Evolutionary conservation across 2,329 filamentous ascomycete species (phyloP).

Genomic region (Ceratocystis alfenasii): DNA sequence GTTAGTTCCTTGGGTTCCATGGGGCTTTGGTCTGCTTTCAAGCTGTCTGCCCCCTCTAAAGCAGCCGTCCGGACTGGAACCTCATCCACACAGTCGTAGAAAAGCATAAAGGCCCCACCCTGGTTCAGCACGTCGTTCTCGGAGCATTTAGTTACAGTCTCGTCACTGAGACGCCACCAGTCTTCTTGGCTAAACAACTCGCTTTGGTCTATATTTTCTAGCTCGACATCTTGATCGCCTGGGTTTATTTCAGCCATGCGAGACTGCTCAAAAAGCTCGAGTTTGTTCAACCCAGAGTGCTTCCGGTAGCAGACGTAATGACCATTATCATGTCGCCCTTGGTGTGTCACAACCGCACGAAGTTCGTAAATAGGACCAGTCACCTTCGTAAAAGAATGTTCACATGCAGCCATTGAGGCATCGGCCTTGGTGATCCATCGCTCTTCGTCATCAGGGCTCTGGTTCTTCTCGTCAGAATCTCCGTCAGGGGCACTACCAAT

Average conservation of each 20-base stretch:
- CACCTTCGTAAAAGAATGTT: slow-evolving; percentile 38
- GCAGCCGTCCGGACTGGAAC: slow-evolving; percentile 35
- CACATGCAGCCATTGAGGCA: slow-evolving; percentile 59
- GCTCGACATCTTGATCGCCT: slow-evolving; percentile 20
- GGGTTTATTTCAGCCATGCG: slow-evolving; percentile 20
- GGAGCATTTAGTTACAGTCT: slow-evolving; percentile 62
- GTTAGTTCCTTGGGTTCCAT: not conserved
- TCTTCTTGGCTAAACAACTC: slow-evolving; percentile 21
- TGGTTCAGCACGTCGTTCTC: slow-evolving; percentile 64
- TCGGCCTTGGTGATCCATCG: slow-evolving; percentile 58
- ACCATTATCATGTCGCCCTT: slow-evolving; percentile 83
- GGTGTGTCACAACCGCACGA: slow-evolving; percentile 75
- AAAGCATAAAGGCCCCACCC: slow-evolving; percentile 88
- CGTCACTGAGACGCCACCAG: slow-evolving; percentile 91
- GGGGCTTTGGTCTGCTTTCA: not conserved
- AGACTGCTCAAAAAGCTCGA: slow-evolving; percentile 13
- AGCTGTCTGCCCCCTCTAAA: slow-evolving; percentile 5
- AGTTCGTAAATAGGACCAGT: slow-evolving; percentile 59
- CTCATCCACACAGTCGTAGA: slow-evolving; percentile 67
- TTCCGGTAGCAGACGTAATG: slow-evolving; percentile 89
- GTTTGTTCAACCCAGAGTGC: slow-evolving; percentile 32
- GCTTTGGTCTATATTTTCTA: slow-evolving; percentile 19
- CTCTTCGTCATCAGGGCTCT: slow-evolving; percentile 37
- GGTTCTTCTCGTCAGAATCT: not conserved
- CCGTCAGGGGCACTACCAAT: slow-evolving; percentile 44